Conservation (phyloP, 1,139 yeast species). For the Debaryomyces nepalensis region DNA sequence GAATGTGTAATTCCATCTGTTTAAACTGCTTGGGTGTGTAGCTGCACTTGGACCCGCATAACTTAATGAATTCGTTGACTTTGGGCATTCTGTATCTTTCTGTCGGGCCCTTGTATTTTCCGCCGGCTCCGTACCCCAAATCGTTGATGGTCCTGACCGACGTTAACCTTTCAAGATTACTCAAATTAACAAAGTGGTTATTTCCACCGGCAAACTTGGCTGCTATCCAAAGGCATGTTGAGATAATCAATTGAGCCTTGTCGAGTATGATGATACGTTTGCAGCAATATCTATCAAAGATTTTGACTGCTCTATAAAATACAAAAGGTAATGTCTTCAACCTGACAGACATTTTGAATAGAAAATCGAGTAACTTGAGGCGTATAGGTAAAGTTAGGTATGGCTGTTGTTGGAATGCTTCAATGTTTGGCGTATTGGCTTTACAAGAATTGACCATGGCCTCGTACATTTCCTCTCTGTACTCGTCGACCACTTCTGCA, state of each 20-base stretch:
- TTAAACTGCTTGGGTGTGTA: slow-evolving; percentile 67
- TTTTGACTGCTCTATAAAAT: slow-evolving; percentile 58
- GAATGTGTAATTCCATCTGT: slow-evolving; percentile 56
- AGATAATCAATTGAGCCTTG: slow-evolving; percentile 65
- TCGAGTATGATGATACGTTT: slow-evolving; percentile 63
- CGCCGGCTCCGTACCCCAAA: slow-evolving; percentile 56
- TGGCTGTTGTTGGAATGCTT: slow-evolving; percentile 65
- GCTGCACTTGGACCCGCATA: slow-evolving; percentile 60
- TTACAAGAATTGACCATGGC: slow-evolving; percentile 40
- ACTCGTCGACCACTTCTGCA: slow-evolving; percentile 51
- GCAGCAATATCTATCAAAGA: slow-evolving; percentile 70
- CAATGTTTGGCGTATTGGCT: slow-evolving; percentile 51
- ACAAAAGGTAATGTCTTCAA: slow-evolving; percentile 65
- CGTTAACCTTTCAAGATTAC: slow-evolving; percentile 34
- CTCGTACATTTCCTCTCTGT: slow-evolving; percentile 54
- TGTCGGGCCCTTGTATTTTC: slow-evolving; percentile 66
- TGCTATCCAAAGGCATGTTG: slow-evolving; percentile 70
- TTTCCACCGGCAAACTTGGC: slow-evolving; percentile 72
- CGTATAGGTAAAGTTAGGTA: slow-evolving; percentile 58
- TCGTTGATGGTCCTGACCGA: slow-evolving; percentile 43
- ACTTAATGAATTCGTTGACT: slow-evolving; percentile 61
- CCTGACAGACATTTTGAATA: slow-evolving; percentile 60
- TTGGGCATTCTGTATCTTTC: slow-evolving; percentile 70
- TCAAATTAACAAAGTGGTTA: slow-evolving; percentile 63
- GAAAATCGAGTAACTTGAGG: slow-evolving; percentile 57